Evolutionary conservation across 805 yeast genomes (phyloP).

Genomic region (Candida wancherniae): DNA sequence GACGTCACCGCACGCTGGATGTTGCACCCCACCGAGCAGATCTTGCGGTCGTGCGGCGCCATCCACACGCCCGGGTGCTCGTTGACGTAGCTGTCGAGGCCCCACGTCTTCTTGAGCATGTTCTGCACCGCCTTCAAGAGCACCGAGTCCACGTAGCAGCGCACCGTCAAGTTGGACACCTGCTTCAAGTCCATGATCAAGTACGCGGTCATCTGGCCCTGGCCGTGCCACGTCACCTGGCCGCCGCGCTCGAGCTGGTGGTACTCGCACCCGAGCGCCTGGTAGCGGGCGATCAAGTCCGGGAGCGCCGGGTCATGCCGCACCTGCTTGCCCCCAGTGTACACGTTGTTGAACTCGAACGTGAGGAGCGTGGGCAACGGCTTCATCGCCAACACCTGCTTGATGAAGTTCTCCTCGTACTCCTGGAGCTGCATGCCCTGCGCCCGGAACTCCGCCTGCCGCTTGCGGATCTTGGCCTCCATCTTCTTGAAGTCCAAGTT

Average conservation of each 20-base stretch:
- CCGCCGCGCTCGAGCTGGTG: constrained; percentile 91
- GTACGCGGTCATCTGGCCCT: constrained; percentile 88
- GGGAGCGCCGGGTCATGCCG: constrained; percentile 42
- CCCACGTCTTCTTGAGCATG: constrained; percentile 35
- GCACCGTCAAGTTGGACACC: constrained; percentile 52
- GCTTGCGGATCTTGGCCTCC: constrained; percentile 43
- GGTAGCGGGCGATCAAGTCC: constrained; percentile 23
- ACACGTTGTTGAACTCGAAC: constrained; percentile 80
- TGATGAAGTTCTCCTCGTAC: constrained; percentile 43
- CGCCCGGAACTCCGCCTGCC: constrained; percentile 31
- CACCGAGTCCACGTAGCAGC: constrained; percentile 59
- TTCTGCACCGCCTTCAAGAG: constrained; percentile 55
- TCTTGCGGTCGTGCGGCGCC: constrained; percentile 44
- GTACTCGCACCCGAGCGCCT: constrained; percentile 49
- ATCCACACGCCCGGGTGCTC: constrained; percentile 91
- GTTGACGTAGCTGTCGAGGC: constrained; percentile 47
- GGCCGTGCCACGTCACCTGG: constrained; percentile 93
- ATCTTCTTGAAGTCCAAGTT: constrained; percentile 54
- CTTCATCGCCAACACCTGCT: constrained; percentile 38
- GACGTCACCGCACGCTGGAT: constrained; percentile 79
- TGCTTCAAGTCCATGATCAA: constrained; percentile 61
- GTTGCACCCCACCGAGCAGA: constrained; percentile 87
- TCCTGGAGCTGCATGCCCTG: constrained; percentile 42
- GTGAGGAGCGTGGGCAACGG: constrained; percentile 70
- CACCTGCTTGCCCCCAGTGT: constrained; percentile 89